These are phyloP conservation scores for Artemisia princeps DNA, from an alignment of 140 eudicot genomes.

Conservation along the genomic window DNA sequence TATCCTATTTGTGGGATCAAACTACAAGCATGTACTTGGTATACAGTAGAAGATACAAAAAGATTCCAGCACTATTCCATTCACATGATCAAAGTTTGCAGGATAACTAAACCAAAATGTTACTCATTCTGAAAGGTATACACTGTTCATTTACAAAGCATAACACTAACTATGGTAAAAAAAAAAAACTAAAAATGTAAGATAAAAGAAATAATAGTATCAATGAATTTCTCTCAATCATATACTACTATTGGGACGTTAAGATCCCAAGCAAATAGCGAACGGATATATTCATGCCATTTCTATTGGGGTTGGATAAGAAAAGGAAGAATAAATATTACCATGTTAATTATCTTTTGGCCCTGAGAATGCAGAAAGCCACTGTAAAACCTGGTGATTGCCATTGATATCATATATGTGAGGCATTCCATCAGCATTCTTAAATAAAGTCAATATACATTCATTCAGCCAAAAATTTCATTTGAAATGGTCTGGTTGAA, in stretches of 20 bases:
- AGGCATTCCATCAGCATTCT: constrained; percentile 11
- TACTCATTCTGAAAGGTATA: constrained; percentile 20
- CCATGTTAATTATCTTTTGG: constrained; percentile 20
- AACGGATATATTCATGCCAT: constrained; percentile 11
- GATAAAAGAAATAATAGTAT: constrained; percentile 16
- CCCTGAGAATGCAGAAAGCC: constrained; percentile 3
- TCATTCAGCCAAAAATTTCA: constrained; percentile 26
- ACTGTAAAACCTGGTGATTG: constrained; percentile 8
- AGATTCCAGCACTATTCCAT: background rate
- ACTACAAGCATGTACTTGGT: background rate
- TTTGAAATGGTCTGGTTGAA: constrained; percentile 69
- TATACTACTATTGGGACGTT: constrained; percentile 19
- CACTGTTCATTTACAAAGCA: constrained; percentile 31
- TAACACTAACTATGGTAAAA: constrained; percentile 19
- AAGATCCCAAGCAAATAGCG: constrained; percentile 9
- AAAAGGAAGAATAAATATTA: background rate
- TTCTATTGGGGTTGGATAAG: constrained; percentile 12
- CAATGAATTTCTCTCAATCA: constrained; percentile 17
- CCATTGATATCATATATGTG: constrained; percentile 18
- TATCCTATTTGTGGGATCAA: background rate
- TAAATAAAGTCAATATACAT: background rate
- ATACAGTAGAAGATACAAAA: background rate
- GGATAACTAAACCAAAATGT: constrained; percentile 17
- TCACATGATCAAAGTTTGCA: constrained; percentile 2
- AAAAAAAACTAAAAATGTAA: background rate